Conservation (phyloP, 768 basidiomycete genomes). For the Calvatia gigantea region DNA sequence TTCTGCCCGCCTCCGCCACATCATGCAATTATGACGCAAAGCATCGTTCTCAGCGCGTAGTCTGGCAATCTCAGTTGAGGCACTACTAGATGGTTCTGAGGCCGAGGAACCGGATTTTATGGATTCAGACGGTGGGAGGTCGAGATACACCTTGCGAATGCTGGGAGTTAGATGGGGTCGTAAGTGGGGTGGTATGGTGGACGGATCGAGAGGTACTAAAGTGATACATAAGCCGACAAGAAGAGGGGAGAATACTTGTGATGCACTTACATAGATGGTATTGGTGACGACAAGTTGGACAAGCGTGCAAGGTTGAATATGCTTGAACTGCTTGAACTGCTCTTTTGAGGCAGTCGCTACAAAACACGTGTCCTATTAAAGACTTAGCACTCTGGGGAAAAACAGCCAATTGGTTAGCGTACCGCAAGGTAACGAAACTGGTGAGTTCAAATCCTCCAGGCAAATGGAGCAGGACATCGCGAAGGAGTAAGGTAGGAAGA, state of each 20-base stretch:
- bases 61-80: slow-evolving; percentile 33
- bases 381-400: not conserved
- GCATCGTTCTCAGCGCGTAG: slow-evolving; percentile 42
- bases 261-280: slow-evolving; percentile 57
- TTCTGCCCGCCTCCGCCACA: slow-evolving; percentile 50
- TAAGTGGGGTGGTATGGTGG: slow-evolving; percentile 52
- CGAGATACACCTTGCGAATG: slow-evolving; percentile 54
- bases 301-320: slow-evolving; percentile 44
- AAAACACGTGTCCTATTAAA: slow-evolving; percentile 59
- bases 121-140: slow-evolving; percentile 22
- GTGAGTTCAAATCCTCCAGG: slow-evolving; percentile 47
- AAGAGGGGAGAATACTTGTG: not conserved
- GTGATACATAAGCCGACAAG: not conserved
- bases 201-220: slow-evolving; percentile 44
- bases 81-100: slow-evolving; percentile 9
- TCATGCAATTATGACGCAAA: slow-evolving; percentile 36
- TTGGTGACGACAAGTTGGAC: slow-evolving; percentile 53
- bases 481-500: not conserved
- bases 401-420: slow-evolving; percentile 17
- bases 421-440: slow-evolving; percentile 67
- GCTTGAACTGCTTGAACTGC: slow-evolving; percentile 46
- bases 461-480: slow-evolving; percentile 63
- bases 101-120: slow-evolving; percentile 10
- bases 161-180: slow-evolving; percentile 55
- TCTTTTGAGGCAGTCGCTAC: slow-evolving; percentile 53